These are phyloP conservation scores for Trichoderma hamatum DNA, from an alignment of 2,329 filamentous ascomycete genomes.

Conservation along the genomic window DNA sequence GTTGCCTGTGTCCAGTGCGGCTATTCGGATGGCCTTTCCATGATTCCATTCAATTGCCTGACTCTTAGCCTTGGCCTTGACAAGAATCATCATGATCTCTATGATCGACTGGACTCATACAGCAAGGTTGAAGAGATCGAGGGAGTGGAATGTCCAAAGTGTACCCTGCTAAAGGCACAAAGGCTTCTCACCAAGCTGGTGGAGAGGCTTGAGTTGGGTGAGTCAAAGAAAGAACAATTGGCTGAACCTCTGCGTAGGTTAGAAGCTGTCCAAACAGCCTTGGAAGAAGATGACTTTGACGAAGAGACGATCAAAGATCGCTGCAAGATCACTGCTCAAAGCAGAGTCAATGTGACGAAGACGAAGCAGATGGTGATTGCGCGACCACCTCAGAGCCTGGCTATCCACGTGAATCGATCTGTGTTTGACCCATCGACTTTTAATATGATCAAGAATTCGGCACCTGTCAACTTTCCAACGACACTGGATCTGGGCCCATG, in stretches of 20 bases:
- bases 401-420: conserved; percentile 88
- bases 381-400: conserved; percentile 76
- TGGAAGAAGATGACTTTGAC: conserved; percentile 80
- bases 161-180: conserved; percentile 70
- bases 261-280: conserved; percentile 65
- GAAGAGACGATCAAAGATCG: conserved; percentile 65
- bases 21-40: conserved; percentile 81
- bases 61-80: conserved; percentile 77
- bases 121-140: conserved; percentile 83
- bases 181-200: conserved; percentile 53
- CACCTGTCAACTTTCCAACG: conserved; percentile 75
- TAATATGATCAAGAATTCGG: conserved; percentile 79
- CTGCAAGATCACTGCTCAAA: conserved; percentile 68
- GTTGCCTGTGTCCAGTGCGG: conserved; percentile 87
- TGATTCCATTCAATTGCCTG: conserved; percentile 92
- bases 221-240: conserved; percentile 52
- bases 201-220: conserved; percentile 42
- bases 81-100: conserved; percentile 66
- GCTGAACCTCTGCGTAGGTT: conserved; percentile 60
- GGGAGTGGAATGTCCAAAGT: conserved; percentile 89
- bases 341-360: conserved; percentile 77
- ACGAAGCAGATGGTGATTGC: conserved; percentile 87
- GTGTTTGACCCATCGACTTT: conserved; percentile 85
- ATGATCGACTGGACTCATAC: conserved; percentile 81
- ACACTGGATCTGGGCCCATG: conserved; percentile 78